Percentiles rank a stretch among this genome's conserved stretches.
Conservation (phyloP, 768 basidiomycete species). For the Tylopilus vinaceipallidus region DNA sequence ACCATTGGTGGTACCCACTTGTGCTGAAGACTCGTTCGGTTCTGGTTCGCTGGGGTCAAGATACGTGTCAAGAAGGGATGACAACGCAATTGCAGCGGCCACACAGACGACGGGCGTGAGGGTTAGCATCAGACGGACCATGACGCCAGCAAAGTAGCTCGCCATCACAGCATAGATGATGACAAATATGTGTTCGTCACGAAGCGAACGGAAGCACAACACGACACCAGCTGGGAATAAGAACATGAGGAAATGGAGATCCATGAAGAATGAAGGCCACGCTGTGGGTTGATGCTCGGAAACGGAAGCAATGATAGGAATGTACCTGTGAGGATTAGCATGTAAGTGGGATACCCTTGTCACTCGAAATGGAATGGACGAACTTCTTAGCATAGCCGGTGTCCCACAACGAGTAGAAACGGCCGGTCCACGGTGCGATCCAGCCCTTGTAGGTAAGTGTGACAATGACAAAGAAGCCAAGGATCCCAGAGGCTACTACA, state of each 20-base stretch:
- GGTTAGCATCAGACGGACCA: constrained; percentile 98
- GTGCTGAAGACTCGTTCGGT: constrained; percentile 7
- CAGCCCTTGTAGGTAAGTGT: constrained; percentile 88
- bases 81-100: constrained; percentile 85
- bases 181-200: constrained; percentile 97
- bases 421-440: constrained; percentile 99
- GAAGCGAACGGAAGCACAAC: constrained; percentile 89
- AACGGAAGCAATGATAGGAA: constrained; percentile 98
- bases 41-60: constrained; percentile 80
- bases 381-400: constrained; percentile 98
- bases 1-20: background rate
- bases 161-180: constrained; percentile 96
- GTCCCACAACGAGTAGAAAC: constrained; percentile 99
- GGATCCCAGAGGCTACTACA: constrained; percentile 64
- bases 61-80: constrained; percentile 84
- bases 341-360: background rate
- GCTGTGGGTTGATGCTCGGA: constrained; percentile 99
- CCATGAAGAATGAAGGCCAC: constrained; percentile 99
- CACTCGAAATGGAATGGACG: constrained; percentile 17
- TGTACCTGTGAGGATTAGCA: constrained; percentile 53
- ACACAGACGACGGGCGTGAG: constrained; percentile 98
- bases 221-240: constrained; percentile 96
- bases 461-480: constrained; percentile 72
- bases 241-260: constrained; percentile 96
- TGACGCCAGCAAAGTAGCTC: constrained; percentile 98